Conservation (phyloP, 345 rosid genomes). For the Euphorbia lathyris region DNA sequence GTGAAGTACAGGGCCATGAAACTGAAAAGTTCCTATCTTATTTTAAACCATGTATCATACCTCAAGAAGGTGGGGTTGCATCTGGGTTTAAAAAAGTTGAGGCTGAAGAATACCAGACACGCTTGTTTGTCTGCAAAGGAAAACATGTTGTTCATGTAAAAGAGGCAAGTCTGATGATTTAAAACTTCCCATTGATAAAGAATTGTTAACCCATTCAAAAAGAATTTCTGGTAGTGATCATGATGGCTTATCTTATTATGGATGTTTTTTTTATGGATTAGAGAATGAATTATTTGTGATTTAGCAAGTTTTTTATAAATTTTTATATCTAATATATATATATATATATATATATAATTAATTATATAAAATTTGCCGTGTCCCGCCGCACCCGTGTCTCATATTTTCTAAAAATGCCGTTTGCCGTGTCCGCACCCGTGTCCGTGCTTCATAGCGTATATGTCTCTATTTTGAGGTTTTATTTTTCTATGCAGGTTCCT, state of each 20-base stretch:
- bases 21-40: slow-evolving; percentile 90
- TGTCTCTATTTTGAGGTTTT: background rate
- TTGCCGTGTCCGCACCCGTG: no score
- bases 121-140: slow-evolving; percentile 87
- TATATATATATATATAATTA: no score
- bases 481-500: slow-evolving; percentile 52
- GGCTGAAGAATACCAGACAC: slow-evolving; percentile 71
- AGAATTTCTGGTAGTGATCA: no score
- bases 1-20: slow-evolving; percentile 96
- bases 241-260: no score
- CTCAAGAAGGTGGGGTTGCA: slow-evolving; percentile 89
- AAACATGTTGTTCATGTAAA: slow-evolving; percentile 90
- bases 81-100: slow-evolving; percentile 82
- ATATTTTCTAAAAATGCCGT: no score
- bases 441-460: no score
- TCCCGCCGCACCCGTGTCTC: no score
- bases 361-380: no score
- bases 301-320: no score
- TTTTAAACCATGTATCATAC: slow-evolving; percentile 97
- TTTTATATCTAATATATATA: no score
- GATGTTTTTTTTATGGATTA: no score
- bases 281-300: no score
- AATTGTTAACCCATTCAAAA: background rate
- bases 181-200: background rate
- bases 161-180: slow-evolving; percentile 59